Percentiles rank a stretch among this genome's conserved stretches.
These are phyloP conservation scores for Neurospora sp. DNA, from an alignment of 495 filamentous ascomycete species.

Conservation along the genomic window DNA sequence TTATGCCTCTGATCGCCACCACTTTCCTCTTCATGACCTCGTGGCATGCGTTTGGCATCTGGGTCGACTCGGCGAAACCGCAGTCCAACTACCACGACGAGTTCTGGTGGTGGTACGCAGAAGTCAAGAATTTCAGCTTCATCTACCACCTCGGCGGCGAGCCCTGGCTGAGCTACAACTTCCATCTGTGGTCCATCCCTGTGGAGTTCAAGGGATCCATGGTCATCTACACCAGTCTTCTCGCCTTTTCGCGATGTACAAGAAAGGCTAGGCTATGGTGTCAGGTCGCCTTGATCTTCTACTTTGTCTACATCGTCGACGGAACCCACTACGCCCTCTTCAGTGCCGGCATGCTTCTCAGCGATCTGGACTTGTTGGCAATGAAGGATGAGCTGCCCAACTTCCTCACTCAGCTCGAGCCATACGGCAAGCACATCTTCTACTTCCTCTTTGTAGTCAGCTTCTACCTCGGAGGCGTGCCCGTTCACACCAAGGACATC, in stretches of 20 bases:
- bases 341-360: slow-evolving; percentile 35
- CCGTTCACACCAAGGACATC: slow-evolving; percentile 25
- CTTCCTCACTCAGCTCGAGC: slow-evolving; percentile 25
- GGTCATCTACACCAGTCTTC: slow-evolving; percentile 36
- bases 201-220: slow-evolving; percentile 34
- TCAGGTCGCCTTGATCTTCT: slow-evolving; percentile 22
- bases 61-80: slow-evolving; percentile 19
- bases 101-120: slow-evolving; percentile 44
- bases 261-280: slow-evolving; percentile 24
- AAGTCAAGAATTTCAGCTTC: slow-evolving; percentile 53
- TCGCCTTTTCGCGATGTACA: slow-evolving; percentile 29
- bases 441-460: slow-evolving; percentile 34
- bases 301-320: slow-evolving; percentile 39
- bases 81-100: slow-evolving; percentile 31
- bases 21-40: slow-evolving; percentile 42
- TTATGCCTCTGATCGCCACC: slow-evolving; percentile 29
- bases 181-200: slow-evolving; percentile 35
- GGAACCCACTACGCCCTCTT: slow-evolving; percentile 36
- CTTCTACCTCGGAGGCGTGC: slow-evolving; percentile 37
- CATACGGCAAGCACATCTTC: slow-evolving; percentile 33
- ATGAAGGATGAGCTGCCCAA: slow-evolving; percentile 29
- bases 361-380: slow-evolving; percentile 38
- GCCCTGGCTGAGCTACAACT: slow-evolving; percentile 27
- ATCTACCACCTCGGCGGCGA: slow-evolving; percentile 36
- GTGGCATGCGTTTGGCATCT: slow-evolving; percentile 37